Evolutionary conservation across 1,284 basidiomycete species (phyloP), one percentile per base, ranked within the genome.

Genomic region (Agroathelia rolfsii): DNA sequence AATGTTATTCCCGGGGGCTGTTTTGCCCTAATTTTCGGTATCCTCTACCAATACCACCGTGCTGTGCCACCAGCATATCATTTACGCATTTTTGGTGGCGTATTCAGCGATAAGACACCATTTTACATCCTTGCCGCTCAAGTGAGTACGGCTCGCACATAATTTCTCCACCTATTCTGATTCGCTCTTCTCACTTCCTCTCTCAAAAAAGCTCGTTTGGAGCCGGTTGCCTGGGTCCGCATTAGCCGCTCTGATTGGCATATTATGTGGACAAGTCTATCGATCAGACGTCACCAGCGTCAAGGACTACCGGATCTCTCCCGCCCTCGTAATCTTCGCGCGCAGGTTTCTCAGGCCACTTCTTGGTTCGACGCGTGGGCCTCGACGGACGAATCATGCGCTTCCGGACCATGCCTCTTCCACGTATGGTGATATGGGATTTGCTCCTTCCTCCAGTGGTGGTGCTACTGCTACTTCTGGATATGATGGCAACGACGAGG

Each of bases 11-110:
- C 85, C 1, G 58, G 83, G 16, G 89, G 89, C 2, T 83, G 86
- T 1, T 69, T 74, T 22, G 66, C 80, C 2, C 48, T 89, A 4
- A 48, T 84, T 8, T 82, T 79, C 62, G 73, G 72, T 46, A 71
- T 88, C 28, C 46, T 90, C 28, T 92, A 85, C 55, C 88, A 90
- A 48, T 82, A 82, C 54, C 70, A 72, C 35, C 66, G 84, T 32
- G 68, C 85, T 24, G 73, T 89, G 1, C 88, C 88, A 0, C 59
- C 76, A 0, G 65, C 75, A 3, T 93, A 92, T 55, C 65, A 65
- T 27, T 85, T 84, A 56, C 66, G 70, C 18, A 62, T 90, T 14
- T 80, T 87, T 40, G 82, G 83, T 4, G 41, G 88, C n/a, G 58
- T 72, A 6, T 55, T 88, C 40, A 78, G 66, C 39, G 84, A 81